phyloP scores from a whole-genome alignment of 495 filamentous ascomycete genomes.

The Penicillium herquei region DNA sequence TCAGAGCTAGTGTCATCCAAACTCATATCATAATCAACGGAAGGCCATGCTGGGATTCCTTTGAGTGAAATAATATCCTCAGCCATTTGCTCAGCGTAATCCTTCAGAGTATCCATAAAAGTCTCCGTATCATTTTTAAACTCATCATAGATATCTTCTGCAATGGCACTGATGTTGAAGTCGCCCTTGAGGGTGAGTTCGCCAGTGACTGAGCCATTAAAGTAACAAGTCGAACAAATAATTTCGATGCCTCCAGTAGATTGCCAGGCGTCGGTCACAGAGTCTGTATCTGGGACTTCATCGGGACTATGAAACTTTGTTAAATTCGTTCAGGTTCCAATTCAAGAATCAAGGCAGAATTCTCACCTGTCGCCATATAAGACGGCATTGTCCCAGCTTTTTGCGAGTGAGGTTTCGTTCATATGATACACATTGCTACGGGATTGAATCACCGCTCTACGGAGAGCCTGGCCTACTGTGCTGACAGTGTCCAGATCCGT shows the following conservation, averaged over 20 bases:
- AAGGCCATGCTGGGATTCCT: slow-evolving; percentile 5
- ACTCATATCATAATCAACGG: not conserved
- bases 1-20: not conserved
- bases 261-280: too few relatives aligned
- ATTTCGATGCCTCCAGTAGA: slow-evolving; percentile 17
- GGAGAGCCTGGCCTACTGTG: slow-evolving; percentile 10
- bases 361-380: slow-evolving; percentile 5
- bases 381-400: slow-evolving; percentile 41
- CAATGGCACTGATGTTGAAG: slow-evolving; percentile 31
- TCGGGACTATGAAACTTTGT: too few relatives aligned
- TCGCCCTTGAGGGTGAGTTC: slow-evolving; percentile 35
- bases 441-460: slow-evolving; percentile 5
- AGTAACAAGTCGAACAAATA: slow-evolving; percentile 50
- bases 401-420: slow-evolving; percentile 38
- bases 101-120: not conserved
- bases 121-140: not conserved
- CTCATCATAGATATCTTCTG: not conserved
- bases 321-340: too few relatives aligned
- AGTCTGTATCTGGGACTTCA: too few relatives aligned
- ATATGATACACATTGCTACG: slow-evolving; percentile 20
- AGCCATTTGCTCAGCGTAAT: not conserved
- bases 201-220: slow-evolving; percentile 45
- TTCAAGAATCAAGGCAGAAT: not conserved
- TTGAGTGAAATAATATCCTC: not conserved
- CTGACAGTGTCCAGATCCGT: slow-evolving; percentile 17